Conservation (phyloP, 768 basidiomycete genomes). For the Phylloporus arenicola region DNA sequence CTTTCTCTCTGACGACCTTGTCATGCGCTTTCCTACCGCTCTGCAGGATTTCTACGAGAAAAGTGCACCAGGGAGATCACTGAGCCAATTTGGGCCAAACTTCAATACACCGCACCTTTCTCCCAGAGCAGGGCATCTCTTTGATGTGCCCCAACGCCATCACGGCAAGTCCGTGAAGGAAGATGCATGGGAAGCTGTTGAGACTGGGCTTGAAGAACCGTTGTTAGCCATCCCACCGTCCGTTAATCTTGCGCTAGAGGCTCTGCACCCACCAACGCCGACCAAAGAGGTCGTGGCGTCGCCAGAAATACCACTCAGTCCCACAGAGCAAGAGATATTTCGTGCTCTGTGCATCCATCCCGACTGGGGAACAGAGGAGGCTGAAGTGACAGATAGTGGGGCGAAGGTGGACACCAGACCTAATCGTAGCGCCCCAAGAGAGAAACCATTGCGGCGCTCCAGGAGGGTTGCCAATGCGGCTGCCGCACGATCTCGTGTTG, state of each 20-base stretch:
- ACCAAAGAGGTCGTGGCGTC: conserved; percentile 5
- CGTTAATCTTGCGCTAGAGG: conserved; percentile 28
- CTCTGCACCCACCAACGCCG: conserved; percentile 18
- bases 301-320: conserved; percentile 50
- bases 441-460: conserved; percentile 39
- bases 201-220: conserved; percentile 19
- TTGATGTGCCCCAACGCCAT: conserved; percentile 4
- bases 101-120: conserved; percentile 43
- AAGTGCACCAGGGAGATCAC: conserved; percentile 41
- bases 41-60: conserved; percentile 53
- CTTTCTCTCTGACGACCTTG: conserved; percentile 60
- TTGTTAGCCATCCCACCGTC: conserved; percentile 22
- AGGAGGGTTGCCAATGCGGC: conserved; percentile 62
- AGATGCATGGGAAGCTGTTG: conserved; percentile 19
- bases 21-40: conserved; percentile 57
- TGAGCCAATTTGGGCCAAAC: conserved; percentile 60
- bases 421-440: conserved; percentile 2
- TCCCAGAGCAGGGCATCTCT: neutral
- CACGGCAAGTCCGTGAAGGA: conserved; percentile 5
- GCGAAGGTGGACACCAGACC: conserved; percentile 6
- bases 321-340: conserved; percentile 69
- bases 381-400: conserved; percentile 4
- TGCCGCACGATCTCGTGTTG: conserved; percentile 44
- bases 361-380: conserved; percentile 45
- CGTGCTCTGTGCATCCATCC: conserved; percentile 54